Evolutionary conservation across 352 stramenopile species (phyloP).

Genomic region (Globisporangium echinulatum): DNA sequence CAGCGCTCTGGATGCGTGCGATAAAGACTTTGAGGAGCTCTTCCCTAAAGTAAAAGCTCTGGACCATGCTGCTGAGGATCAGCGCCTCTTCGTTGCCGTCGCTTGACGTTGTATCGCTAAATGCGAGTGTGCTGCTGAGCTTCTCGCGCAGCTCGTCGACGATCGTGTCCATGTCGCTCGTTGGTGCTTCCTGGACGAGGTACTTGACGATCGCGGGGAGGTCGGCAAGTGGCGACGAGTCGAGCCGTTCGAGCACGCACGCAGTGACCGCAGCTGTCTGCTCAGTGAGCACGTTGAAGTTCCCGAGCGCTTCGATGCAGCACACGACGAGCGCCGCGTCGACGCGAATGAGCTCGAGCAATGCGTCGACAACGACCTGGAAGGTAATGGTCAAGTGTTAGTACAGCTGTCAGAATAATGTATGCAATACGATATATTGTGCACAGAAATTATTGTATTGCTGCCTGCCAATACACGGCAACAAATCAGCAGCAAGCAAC

Average conservation of each 20-base stretch:
- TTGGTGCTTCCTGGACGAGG: slow-evolving; percentile 43
- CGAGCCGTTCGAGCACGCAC: slow-evolving; percentile 41
- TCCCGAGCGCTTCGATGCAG: slow-evolving; percentile 54
- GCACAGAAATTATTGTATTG: no score
- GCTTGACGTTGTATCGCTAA: slow-evolving; percentile 8
- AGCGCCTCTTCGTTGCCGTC: slow-evolving; percentile 37
- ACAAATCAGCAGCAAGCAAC: no score
- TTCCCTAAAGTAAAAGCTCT: slow-evolving; percentile 47
- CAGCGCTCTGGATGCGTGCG: slow-evolving; percentile 6
- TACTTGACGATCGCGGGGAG: slow-evolving; percentile 59
- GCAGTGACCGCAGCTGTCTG: slow-evolving; percentile 28
- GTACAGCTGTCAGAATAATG: no score
- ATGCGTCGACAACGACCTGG: slow-evolving; percentile 34
- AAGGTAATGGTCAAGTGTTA: no score
- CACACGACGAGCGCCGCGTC: slow-evolving; percentile 42
- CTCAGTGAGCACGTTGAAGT: slow-evolving; percentile 49
- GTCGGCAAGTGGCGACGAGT: slow-evolving; percentile 40
- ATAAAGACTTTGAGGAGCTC: slow-evolving; percentile 45
- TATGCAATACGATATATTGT: no score
- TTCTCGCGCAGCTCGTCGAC: slow-evolving; percentile 39
- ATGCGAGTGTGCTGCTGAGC: slow-evolving; percentile 33
- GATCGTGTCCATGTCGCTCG: slow-evolving; percentile 27
- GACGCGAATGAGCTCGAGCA: slow-evolving; percentile 50
- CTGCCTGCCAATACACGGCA: no score
- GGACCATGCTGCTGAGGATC: slow-evolving; percentile 37